Evolutionary conservation across 1,284 basidiomycete genomes (phyloP).

Genomic region (Ceraceosorus bombacis): DNA sequence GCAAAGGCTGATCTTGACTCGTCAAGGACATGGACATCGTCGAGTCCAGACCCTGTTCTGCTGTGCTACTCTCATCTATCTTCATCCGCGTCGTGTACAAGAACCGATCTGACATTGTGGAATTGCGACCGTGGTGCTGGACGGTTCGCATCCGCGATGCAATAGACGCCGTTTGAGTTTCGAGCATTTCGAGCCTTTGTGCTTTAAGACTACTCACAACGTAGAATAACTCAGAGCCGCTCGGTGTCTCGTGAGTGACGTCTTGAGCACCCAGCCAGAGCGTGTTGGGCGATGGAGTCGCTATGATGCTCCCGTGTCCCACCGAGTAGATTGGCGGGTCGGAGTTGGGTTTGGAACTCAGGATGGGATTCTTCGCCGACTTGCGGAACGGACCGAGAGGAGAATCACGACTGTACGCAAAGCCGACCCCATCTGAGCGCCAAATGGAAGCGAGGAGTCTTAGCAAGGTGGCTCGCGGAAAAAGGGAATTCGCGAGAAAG

Average conservation of each 20-base stretch:
- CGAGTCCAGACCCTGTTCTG: neutral
- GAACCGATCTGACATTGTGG: neutral
- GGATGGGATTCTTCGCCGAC: slow-evolving; percentile 5
- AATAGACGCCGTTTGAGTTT: too few species aligned
- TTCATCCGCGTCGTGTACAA: slow-evolving; percentile 5
- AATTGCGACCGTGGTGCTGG: slow-evolving; percentile 8
- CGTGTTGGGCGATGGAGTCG: neutral
- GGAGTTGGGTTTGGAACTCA: neutral
- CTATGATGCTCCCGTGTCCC: slow-evolving; percentile 7
- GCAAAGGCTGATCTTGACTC: slow-evolving; percentile 2
- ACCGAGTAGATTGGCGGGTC: slow-evolving; percentile 3
- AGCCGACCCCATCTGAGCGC: slow-evolving; percentile 4
- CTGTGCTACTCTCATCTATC: neutral
- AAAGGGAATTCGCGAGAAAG: neutral
- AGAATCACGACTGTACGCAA: neutral
- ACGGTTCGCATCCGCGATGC: too few species aligned
- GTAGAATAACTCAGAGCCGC: slow-evolving; percentile 8
- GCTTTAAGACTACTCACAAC: neutral
- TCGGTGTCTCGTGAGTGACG: slow-evolving; percentile 10
- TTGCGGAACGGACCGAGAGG: slow-evolving; percentile 11
- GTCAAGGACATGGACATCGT: neutral
- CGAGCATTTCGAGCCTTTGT: too few species aligned
- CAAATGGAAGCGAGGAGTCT: neutral
- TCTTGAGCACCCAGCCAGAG: slow-evolving; percentile 3
- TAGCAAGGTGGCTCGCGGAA: neutral